Percentiles rank a stretch among this genome's conserved stretches.
These are phyloP conservation scores for Blastobotrys persicus DNA, from an alignment of 1,139 yeast species.

Conservation along the genomic window DNA sequence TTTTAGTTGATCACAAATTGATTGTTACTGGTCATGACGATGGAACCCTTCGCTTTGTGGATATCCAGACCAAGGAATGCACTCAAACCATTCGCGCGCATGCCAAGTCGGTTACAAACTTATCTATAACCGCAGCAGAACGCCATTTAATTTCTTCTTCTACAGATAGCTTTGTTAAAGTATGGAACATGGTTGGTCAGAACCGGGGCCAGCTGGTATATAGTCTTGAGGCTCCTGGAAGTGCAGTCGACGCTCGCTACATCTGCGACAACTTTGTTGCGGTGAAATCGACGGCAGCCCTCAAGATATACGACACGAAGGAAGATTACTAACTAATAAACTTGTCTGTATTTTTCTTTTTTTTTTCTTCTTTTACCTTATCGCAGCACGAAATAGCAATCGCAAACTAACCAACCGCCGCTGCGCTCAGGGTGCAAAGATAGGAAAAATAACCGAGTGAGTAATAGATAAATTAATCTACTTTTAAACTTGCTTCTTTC, in stretches of 20 bases:
- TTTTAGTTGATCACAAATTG: conserved; percentile 9
- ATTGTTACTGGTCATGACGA: conserved; percentile 19
- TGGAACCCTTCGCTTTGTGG: conserved; percentile 23
- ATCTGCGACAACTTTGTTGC: conserved; percentile 1
- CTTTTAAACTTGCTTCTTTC: conserved; percentile 15
- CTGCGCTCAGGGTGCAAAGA: too few species aligned
- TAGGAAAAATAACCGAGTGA: too few species aligned
- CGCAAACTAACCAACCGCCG: too few species aligned
- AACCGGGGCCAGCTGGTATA: neutral
- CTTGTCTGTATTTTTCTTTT: neutral
- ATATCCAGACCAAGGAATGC: conserved; percentile 18
- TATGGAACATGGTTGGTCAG: conserved; percentile 27
- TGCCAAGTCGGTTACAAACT: conserved; percentile 26
- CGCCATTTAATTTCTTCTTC: conserved; percentile 30
- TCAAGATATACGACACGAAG: neutral
- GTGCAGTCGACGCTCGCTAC: neutral
- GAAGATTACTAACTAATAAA: conserved; percentile 4
- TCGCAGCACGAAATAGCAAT: too few species aligned
- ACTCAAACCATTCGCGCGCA: conserved; percentile 28
- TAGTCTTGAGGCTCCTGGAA: neutral
- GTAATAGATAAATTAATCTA: conserved; percentile 2
- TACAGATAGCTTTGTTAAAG: conserved; percentile 31
- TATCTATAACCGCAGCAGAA: conserved; percentile 23
- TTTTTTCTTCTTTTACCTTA: too few species aligned
- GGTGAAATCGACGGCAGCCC: neutral